A percentile compares a stretch with the other conserved stretches of the same genome.
Conservation (phyloP, 495 filamentous ascomycete species). For the Evernia prunastri region DNA sequence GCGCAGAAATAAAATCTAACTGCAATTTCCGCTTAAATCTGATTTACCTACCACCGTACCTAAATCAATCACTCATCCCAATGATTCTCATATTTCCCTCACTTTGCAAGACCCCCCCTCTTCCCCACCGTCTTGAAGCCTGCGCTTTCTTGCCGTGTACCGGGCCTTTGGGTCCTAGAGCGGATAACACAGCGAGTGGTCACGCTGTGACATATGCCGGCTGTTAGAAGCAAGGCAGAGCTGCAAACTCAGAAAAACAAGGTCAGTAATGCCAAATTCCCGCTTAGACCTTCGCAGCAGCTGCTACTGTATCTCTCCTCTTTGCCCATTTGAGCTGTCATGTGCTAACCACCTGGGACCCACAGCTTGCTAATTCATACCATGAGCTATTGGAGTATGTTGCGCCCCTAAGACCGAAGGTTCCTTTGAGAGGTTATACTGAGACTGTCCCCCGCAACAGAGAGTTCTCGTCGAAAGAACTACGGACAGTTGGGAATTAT, state of each 20-base stretch:
- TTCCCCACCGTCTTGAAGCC: slow-evolving; percentile 10
- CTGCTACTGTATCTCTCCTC: slow-evolving; percentile 24
- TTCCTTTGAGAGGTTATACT: slow-evolving; percentile 14
- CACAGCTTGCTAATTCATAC: slow-evolving; percentile 91
- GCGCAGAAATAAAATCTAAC: slow-evolving; percentile 3
- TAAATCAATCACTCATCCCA: slow-evolving; percentile 8
- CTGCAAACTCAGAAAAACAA: slow-evolving; percentile 89
- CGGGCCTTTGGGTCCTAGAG: slow-evolving; percentile 5
- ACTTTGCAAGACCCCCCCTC: slow-evolving; percentile 4
- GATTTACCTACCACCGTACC: neutral
- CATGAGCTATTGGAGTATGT: slow-evolving; percentile 90
- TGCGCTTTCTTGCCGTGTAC: slow-evolving; percentile 5
- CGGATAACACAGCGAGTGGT: slow-evolving; percentile 14
- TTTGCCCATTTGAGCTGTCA: too few relatives aligned
- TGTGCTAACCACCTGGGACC: slow-evolving; percentile 15
- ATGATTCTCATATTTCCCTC: slow-evolving; percentile 6
- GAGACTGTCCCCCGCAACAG: slow-evolving; percentile 39
- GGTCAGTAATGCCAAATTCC: slow-evolving; percentile 44
- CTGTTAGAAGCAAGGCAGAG: slow-evolving; percentile 72
- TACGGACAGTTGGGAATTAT: slow-evolving; percentile 91
- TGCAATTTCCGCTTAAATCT: slow-evolving; percentile 12
- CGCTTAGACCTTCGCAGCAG: slow-evolving; percentile 5
- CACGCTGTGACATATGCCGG: slow-evolving; percentile 39
- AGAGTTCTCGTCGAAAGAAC: slow-evolving; percentile 89
- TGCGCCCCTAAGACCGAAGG: neutral